Conservation (phyloP, 2,329 filamentous ascomycete genomes). For the Talaromyces pinophilus region DNA sequence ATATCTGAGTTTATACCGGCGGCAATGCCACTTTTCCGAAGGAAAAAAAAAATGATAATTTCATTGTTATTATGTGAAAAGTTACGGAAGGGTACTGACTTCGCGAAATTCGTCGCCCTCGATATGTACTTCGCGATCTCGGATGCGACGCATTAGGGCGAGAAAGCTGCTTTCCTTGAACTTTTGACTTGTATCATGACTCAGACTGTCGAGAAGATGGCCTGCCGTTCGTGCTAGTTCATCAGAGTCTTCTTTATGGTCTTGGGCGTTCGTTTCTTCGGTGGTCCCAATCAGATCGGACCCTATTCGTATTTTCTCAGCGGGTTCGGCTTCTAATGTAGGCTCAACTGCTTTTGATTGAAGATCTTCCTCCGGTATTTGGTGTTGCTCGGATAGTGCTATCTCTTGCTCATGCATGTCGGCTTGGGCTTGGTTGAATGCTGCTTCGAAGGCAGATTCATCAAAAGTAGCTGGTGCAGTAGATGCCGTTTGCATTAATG, state of each 20-base stretch:
- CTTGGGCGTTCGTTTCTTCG: constrained; percentile 35
- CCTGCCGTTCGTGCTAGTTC: constrained; percentile 72
- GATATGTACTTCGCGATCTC: constrained; percentile 70
- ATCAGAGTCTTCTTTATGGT: constrained; percentile 56
- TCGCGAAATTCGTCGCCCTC: constrained; percentile 63
- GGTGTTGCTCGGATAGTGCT: constrained; percentile 21
- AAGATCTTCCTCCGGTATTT: constrained; percentile 17
- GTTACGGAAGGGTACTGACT: constrained; percentile 49
- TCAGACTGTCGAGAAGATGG: constrained; percentile 67
- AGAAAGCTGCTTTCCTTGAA: constrained; percentile 79
- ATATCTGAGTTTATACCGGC: constrained; percentile 41
- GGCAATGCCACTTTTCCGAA: constrained; percentile 37
- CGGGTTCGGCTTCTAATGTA: constrained; percentile 22
- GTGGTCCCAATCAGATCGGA: constrained; percentile 46
- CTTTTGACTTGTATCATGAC: constrained; percentile 68
- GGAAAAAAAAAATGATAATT: constrained; percentile 1
- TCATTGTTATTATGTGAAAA: constrained; percentile 27
- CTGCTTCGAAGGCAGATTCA: constrained; percentile 49
- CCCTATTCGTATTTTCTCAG: constrained; percentile 42
- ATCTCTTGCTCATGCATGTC: constrained; percentile 38
- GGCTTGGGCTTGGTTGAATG: constrained; percentile 45
- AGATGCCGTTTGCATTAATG: constrained; percentile 27
- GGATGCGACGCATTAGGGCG: constrained; percentile 72
- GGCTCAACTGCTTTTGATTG: constrained; percentile 11
- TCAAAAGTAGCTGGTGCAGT: constrained; percentile 38